These are phyloP conservation scores for Penicilliopsis zonata DNA, from an alignment of 495 filamentous ascomycete genomes.

Conservation along the genomic window DNA sequence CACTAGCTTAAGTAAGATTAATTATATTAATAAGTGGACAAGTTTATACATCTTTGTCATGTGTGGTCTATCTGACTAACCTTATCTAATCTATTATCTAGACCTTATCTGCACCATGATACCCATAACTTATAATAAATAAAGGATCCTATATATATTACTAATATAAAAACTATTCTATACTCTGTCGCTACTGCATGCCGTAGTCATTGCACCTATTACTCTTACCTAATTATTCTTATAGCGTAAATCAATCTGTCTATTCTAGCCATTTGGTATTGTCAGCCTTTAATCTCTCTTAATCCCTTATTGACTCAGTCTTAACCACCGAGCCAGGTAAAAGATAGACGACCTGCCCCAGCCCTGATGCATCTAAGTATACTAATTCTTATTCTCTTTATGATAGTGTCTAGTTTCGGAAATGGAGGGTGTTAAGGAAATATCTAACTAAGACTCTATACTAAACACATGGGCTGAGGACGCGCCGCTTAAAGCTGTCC, in stretches of 20 bases:
- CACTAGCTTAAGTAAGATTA: constrained; percentile 85
- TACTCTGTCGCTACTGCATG: background rate
- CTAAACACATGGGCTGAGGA: constrained; percentile 47
- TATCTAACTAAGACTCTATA: constrained; percentile 58
- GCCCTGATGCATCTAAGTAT: constrained; percentile 5
- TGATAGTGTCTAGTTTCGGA: constrained; percentile 3
- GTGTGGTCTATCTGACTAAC: constrained; percentile 34
- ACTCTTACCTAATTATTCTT: background rate
- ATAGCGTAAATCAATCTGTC: too few relatives aligned
- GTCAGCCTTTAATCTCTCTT: too few relatives aligned
- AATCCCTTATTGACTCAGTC: constrained; percentile 30
- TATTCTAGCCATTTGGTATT: constrained; percentile 21
- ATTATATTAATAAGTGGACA: constrained; percentile 67
- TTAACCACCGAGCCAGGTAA: constrained; percentile 38
- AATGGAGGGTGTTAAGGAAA: constrained; percentile 29
- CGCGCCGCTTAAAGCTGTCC: constrained; percentile 65
- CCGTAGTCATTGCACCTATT: background rate
- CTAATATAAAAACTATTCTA: background rate
- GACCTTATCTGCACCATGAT: constrained; percentile 84
- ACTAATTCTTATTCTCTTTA: constrained; percentile 12
- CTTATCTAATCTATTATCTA: constrained; percentile 87
- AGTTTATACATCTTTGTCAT: background rate
- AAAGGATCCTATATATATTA: too few relatives aligned
- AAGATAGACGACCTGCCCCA: constrained; percentile 39
- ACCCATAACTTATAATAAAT: constrained; percentile 13